Percentiles rank a stretch among this genome's conserved stretches.
phyloP scores from a whole-genome alignment of 192 early-diverging fungal species.

The Coemansia sp. region DNA sequence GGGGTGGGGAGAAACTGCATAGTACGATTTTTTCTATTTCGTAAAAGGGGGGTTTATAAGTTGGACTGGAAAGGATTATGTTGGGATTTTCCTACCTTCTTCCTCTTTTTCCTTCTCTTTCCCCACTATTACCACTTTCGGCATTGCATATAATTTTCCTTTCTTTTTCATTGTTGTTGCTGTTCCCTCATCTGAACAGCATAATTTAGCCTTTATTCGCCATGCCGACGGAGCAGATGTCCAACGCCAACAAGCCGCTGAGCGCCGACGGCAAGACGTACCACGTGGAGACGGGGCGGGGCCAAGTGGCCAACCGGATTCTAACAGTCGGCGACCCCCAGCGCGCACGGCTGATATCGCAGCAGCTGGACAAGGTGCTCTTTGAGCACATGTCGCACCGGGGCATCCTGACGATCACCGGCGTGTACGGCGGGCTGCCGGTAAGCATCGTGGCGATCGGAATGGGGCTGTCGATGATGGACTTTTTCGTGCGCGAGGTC shows the following conservation, averaged over 20 bases:
- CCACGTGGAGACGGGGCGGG: constrained; percentile 74
- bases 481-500: constrained; percentile 87
- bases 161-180: background rate
- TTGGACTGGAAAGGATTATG: no score
- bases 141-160: no score
- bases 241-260: constrained; percentile 80
- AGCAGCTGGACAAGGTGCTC: constrained; percentile 60
- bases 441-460: constrained; percentile 85
- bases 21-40: background rate
- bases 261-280: constrained; percentile 76
- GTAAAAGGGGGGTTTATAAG: background rate
- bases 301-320: constrained; percentile 85
- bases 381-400: constrained; percentile 66
- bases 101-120: background rate
- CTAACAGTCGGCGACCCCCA: constrained; percentile 84
- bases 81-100: background rate
- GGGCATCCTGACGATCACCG: constrained; percentile 85
- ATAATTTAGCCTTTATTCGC: background rate
- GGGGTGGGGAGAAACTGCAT: background rate
- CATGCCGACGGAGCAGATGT: constrained; percentile 39
- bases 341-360: constrained; percentile 66
- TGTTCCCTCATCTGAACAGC: background rate
- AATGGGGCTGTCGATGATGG: constrained; percentile 85
- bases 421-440: constrained; percentile 70
- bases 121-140: no score